phyloP scores from a whole-genome alignment of 2,329 filamentous ascomycete genomes.

The Fusarium brachygibbosum region DNA sequence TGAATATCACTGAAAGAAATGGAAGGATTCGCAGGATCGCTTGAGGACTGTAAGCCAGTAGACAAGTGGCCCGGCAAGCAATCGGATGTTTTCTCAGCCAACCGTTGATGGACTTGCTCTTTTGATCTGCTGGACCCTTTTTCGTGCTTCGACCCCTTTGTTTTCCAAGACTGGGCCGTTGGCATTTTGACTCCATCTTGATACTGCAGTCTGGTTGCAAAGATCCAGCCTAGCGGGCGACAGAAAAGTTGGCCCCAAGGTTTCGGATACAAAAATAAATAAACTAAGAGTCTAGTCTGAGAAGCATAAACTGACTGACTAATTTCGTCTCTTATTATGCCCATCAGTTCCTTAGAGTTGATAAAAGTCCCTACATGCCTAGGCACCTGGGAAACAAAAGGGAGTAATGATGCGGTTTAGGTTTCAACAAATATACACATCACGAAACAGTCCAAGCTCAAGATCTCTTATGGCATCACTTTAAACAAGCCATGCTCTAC shows the following conservation, averaged over 20 bases:
- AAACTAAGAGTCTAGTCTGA: too few relatives aligned
- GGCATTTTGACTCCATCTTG: not conserved
- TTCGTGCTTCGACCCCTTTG: slow-evolving; percentile 10
- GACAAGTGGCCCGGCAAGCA: not conserved
- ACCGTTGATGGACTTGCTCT: too few relatives aligned
- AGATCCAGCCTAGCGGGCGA: too few relatives aligned
- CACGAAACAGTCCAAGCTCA: not conserved
- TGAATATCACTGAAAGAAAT: slow-evolving; percentile 23
- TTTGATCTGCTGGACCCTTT: not conserved
- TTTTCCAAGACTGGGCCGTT: not conserved
- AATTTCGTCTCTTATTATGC: too few relatives aligned
- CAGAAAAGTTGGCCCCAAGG: too few relatives aligned
- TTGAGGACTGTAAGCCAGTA: slow-evolving; percentile 14
- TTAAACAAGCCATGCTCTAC: not conserved
- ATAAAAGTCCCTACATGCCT: not conserved
- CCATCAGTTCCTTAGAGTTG: not conserved
- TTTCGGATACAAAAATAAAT: too few relatives aligned
- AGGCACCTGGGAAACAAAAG: not conserved
- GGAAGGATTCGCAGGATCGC: slow-evolving; percentile 15
- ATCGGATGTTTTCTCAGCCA: slow-evolving; percentile 1
- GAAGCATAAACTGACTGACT: too few relatives aligned
- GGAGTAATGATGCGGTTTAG: not conserved
- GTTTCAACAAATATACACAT: not conserved
- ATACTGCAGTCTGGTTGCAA: not conserved
- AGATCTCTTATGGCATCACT: not conserved